A percentile compares a stretch with the other conserved stretches of the same genome.
Conservation (phyloP, 2,329 filamentous ascomycete genomes). For the Fusarium agapanthi region DNA sequence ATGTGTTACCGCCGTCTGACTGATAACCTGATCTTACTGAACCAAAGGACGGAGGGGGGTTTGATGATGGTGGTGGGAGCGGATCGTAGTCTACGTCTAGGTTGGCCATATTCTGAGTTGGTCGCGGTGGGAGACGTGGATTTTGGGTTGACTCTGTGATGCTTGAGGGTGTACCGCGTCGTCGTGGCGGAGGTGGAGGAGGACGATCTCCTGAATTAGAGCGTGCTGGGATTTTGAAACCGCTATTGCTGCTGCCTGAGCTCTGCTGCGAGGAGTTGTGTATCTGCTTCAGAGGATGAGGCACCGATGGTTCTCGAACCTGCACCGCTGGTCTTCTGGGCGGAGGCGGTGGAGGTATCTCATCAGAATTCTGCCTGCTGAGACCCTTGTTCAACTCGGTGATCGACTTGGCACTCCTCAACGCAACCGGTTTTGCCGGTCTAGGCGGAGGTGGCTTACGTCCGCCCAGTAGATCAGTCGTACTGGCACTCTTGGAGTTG, state of each 20-base stretch:
- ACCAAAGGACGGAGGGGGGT: constrained; percentile 32
- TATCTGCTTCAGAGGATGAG: constrained; percentile 53
- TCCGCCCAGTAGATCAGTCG: constrained; percentile 44
- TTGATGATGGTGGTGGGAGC: constrained; percentile 46
- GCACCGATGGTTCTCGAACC: constrained; percentile 27
- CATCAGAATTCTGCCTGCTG: constrained; percentile 25
- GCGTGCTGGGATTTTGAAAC: constrained; percentile 24
- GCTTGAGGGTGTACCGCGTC: constrained; percentile 53
- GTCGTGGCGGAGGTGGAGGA: constrained; percentile 58
- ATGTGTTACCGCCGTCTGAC: constrained; percentile 45
- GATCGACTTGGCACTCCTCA: constrained; percentile 57
- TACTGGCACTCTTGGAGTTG: constrained; percentile 36
- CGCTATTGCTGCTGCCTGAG: constrained; percentile 28
- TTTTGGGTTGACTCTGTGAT: constrained; percentile 24
- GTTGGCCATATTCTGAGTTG: constrained; percentile 47
- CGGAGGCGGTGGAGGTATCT: constrained; percentile 47
- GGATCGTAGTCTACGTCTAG: constrained; percentile 55
- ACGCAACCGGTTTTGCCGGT: constrained; percentile 65
- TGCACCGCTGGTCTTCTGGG: constrained; percentile 46
- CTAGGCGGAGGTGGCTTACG: constrained; percentile 59
- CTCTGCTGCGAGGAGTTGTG: constrained; percentile 52
- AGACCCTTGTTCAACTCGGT: constrained; percentile 38
- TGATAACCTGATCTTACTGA: constrained; percentile 42
- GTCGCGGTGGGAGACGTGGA: constrained; percentile 46
- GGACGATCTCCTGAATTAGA: constrained; percentile 41